Percentiles rank a stretch among this genome's conserved stretches.
Conservation (phyloP, 2,329 filamentous ascomycete genomes). For the Cordyceps cateniannulata region DNA sequence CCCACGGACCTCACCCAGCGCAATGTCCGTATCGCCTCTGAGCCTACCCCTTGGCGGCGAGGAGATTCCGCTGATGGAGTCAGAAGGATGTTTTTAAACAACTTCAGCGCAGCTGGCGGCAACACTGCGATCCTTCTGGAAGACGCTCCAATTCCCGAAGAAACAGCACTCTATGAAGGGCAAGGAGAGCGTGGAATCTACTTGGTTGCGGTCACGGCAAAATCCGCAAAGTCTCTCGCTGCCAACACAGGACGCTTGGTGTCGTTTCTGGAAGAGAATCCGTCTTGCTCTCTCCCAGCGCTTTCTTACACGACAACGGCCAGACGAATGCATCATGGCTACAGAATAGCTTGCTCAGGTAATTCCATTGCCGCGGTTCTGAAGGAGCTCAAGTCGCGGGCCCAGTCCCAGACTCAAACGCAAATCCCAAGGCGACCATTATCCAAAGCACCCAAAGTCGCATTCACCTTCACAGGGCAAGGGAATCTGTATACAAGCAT, state of each 20-base stretch:
- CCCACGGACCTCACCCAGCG: slow-evolving; percentile 50
- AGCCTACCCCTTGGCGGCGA: slow-evolving; percentile 42
- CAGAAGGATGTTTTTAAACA: slow-evolving; percentile 53
- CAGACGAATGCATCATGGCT: slow-evolving; percentile 53
- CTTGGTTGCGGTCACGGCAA: slow-evolving; percentile 50
- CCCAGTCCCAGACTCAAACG: not conserved
- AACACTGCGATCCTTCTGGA: slow-evolving; percentile 63
- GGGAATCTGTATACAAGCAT: slow-evolving; percentile 47
- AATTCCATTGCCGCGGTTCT: slow-evolving; percentile 34
- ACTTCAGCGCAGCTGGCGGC: slow-evolving; percentile 65
- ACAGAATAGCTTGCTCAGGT: slow-evolving; percentile 43
- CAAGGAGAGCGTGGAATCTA: slow-evolving; percentile 33
- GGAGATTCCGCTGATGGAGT: slow-evolving; percentile 31
- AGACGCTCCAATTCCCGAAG: slow-evolving; percentile 42
- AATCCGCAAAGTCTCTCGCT: not conserved
- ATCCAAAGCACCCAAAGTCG: not conserved
- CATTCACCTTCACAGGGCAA: slow-evolving; percentile 42
- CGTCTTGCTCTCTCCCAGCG: slow-evolving; percentile 46
- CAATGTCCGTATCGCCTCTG: slow-evolving; percentile 52
- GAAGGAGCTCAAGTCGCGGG: slow-evolving; percentile 15
- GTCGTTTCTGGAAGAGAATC: slow-evolving; percentile 44
- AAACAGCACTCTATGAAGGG: slow-evolving; percentile 41
- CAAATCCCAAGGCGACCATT: not conserved
- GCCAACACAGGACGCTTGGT: slow-evolving; percentile 33
- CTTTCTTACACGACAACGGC: slow-evolving; percentile 65